Base-by-base conservation (phyloP, 2,329 filamentous ascomycete species). In the Fusarium buxicola region DNA sequence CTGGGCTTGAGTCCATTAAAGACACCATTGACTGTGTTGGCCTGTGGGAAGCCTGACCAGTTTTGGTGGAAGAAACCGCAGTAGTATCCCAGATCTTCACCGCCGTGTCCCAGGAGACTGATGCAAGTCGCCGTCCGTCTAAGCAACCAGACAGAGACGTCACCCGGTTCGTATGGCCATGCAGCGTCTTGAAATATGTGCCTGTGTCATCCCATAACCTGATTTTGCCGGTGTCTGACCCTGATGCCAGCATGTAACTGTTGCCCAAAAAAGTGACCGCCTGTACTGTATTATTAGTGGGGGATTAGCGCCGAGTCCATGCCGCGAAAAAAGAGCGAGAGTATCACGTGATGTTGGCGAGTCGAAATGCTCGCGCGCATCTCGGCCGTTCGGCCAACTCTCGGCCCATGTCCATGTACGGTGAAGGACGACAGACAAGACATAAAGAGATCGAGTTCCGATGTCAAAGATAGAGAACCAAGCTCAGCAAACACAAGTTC, bases 351-450 rank as follows among this genome's bases (percentile, higher is more conserved):
- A 51, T 9, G 8, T 10, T 2, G n/a, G 15, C 3, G 6, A n/a
- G 10, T 21, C 4, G n/a, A 3, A 11, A 25, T 25, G 10, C 21
- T 53, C 43, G 52, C 52, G 34, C 31, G 13, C 36, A 18, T 38
- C 24, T 52, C 57, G 38, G 43, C 15, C 48, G 27, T 28, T 65
- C 63, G 63, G 61, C n/a, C 61, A 45, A 49, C 58, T 51, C 15
- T 65, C 62, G 60, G 60, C 27, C 43, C 18, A 6, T 13, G 13
- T 10, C 7, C 4, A 28, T 2, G 9, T 12, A 30, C 12, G 16
- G 11, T 18, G 5, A 12, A 13, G n/a, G n/a, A 25, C 12, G 44
- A 21, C 8, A 24, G 11, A 13, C 7, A 48, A 16, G 15, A 48
- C 31, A 47, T 36, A 48, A 48, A 38, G 32, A 36, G 25, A 18